Conservation (phyloP, 768 basidiomycete genomes). For the Boletus rubropictus region DNA sequence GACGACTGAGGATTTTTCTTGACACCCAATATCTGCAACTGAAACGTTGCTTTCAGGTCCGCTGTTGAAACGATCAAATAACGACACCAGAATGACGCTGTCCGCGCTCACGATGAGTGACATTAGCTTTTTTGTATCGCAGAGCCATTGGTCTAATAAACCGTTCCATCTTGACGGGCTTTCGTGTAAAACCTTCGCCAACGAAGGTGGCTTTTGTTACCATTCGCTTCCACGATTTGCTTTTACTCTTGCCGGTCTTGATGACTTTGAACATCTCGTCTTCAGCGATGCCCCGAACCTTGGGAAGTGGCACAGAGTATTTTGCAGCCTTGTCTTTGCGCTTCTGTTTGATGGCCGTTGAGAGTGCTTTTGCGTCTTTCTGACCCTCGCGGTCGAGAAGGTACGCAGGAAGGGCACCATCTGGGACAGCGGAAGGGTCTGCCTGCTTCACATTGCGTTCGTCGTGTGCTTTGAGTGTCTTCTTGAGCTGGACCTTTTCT, state of each 20-base stretch:
- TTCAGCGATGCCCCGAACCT: constrained; percentile 96
- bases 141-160: constrained; percentile 97
- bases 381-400: constrained; percentile 97
- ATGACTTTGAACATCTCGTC: constrained; percentile 99
- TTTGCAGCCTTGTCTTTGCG: constrained; percentile 99
- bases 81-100: not conserved
- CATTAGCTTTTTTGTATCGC: constrained; percentile 96
- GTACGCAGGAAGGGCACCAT: constrained; percentile 91
- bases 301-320: constrained; percentile 93
- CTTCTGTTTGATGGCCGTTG: constrained; percentile 95
- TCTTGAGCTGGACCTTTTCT: constrained; percentile 97
- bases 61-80: constrained; percentile 42
- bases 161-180: constrained; percentile 98
- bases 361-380: constrained; percentile 95
- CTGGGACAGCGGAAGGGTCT: constrained; percentile 74
- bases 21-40: constrained; percentile 93
- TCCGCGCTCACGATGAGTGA: constrained; percentile 83
- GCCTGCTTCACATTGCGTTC: constrained; percentile 96
- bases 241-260: constrained; percentile 94
- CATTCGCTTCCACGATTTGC: constrained; percentile 98
- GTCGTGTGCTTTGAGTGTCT: constrained; percentile 99
- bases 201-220: constrained; percentile 99
- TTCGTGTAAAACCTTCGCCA: constrained; percentile 94
- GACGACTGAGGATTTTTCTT: constrained; percentile 99
- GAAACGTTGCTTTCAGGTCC: constrained; percentile 97